Conservation (phyloP, 2,329 filamentous ascomycete species). For the Ophiostoma triangulosporum region DNA sequence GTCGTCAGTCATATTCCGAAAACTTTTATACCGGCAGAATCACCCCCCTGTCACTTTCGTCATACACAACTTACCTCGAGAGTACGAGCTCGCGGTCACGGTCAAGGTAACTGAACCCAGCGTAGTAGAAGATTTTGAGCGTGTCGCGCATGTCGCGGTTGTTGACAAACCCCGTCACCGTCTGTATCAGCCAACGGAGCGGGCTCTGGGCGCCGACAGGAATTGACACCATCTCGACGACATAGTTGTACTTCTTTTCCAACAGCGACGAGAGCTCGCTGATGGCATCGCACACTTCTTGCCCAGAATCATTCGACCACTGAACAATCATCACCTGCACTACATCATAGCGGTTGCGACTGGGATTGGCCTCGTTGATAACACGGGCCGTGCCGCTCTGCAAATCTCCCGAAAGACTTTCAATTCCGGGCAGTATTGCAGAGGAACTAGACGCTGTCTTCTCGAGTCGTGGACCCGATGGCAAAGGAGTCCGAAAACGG, state of each 20-base stretch:
- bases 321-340: slow-evolving; percentile 39
- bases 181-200: slow-evolving; percentile 39
- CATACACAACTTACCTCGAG: slow-evolving; percentile 30
- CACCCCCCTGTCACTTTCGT: neutral
- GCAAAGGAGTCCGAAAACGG: slow-evolving; percentile 41
- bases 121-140: slow-evolving; percentile 46
- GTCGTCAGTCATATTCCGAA: neutral
- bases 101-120: slow-evolving; percentile 40
- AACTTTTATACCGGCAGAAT: neutral
- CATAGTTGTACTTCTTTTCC: slow-evolving; percentile 38
- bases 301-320: slow-evolving; percentile 42
- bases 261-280: slow-evolving; percentile 37
- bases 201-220: slow-evolving; percentile 32
- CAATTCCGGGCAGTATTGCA: slow-evolving; percentile 31
- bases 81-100: slow-evolving; percentile 43
- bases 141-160: slow-evolving; percentile 40
- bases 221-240: slow-evolving; percentile 34
- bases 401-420: slow-evolving; percentile 38
- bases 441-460: slow-evolving; percentile 35
- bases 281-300: slow-evolving; percentile 26
- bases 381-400: slow-evolving; percentile 36
- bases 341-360: slow-evolving; percentile 38
- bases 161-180: slow-evolving; percentile 39
- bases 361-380: slow-evolving; percentile 29
- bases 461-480: slow-evolving; percentile 41